A percentile compares a stretch with the other conserved stretches of the same genome.
These are phyloP conservation scores for Fusarium tanahbumbuense DNA, from an alignment of 2,329 filamentous ascomycete genomes.

Conservation along the genomic window DNA sequence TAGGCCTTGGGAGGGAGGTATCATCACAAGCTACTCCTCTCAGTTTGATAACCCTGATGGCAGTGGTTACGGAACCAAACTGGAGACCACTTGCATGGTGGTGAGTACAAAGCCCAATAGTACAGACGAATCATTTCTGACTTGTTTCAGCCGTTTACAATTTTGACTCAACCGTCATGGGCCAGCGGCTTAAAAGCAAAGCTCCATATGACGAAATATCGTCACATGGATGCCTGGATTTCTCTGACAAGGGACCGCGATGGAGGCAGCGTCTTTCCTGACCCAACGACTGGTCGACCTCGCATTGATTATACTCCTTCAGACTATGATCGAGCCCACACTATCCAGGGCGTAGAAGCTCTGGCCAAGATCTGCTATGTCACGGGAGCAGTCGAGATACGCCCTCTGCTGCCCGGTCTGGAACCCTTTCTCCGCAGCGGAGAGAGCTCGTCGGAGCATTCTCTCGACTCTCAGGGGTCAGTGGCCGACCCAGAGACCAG, in stretches of 20 bases:
- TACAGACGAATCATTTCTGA: constrained; percentile 24
- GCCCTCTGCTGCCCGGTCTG: constrained; percentile 70
- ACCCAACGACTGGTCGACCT: constrained; percentile 73
- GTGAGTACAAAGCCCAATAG: constrained; percentile 51
- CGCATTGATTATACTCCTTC: constrained; percentile 78
- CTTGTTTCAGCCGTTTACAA: constrained; percentile 67
- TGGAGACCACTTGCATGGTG: constrained; percentile 81
- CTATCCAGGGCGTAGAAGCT: constrained; percentile 77
- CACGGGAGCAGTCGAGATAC: constrained; percentile 83
- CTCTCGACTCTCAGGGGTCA: constrained; percentile 27
- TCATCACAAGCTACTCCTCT: constrained; percentile 81
- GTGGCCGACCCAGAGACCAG: constrained; percentile 60
- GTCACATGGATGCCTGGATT: constrained; percentile 78
- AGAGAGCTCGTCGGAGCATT: constrained; percentile 34
- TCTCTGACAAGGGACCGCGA: constrained; percentile 80
- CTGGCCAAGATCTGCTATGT: constrained; percentile 82
- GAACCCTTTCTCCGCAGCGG: constrained; percentile 66
- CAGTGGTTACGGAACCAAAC: constrained; percentile 82
- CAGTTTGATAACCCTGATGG: constrained; percentile 85
- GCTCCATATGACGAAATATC: constrained; percentile 73
- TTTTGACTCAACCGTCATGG: constrained; percentile 75
- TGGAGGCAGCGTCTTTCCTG: constrained; percentile 77
- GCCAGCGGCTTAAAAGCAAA: constrained; percentile 77
- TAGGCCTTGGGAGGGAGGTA: constrained; percentile 78
- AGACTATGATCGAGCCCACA: constrained; percentile 76